These are phyloP conservation scores for Geotrichum candidum DNA, from an alignment of 1,139 yeast species.

Conservation along the genomic window DNA sequence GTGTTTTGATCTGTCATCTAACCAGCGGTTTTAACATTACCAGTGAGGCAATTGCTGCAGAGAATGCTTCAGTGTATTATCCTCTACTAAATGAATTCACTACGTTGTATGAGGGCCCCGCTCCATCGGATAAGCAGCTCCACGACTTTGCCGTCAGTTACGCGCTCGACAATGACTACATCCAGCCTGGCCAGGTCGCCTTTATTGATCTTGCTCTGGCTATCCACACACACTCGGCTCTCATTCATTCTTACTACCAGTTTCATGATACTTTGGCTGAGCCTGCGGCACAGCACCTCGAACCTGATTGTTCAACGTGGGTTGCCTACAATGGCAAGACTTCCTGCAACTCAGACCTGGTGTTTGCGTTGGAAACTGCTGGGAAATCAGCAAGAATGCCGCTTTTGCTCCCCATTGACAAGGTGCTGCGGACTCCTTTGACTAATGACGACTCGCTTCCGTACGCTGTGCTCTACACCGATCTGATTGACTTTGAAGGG, in stretches of 20 bases:
- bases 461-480: constrained; percentile 46
- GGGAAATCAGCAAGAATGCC: constrained; percentile 24
- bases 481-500: constrained; percentile 38
- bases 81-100: constrained; percentile 42
- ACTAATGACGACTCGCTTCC: constrained; percentile 36
- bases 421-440: constrained; percentile 48
- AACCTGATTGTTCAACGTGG: constrained; percentile 41
- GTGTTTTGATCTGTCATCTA: not conserved
- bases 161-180: constrained; percentile 29
- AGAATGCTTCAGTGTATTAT: constrained; percentile 46
- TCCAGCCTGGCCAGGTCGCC: constrained; percentile 26
- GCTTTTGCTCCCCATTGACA: constrained; percentile 45
- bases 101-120: constrained; percentile 27
- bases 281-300: constrained; percentile 20
- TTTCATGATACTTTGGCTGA: constrained; percentile 39
- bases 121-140: constrained; percentile 36
- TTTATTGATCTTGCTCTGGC: constrained; percentile 50
- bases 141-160: constrained; percentile 38
- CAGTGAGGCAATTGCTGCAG: constrained; percentile 49
- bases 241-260: constrained; percentile 58
- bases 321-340: constrained; percentile 45
- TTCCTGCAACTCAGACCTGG: constrained; percentile 58
- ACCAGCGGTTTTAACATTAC: not conserved
- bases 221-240: constrained; percentile 52
- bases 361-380: constrained; percentile 58